phyloP scores from a whole-genome alignment of 495 filamentous ascomycete species.

The Echria macrotheca region DNA sequence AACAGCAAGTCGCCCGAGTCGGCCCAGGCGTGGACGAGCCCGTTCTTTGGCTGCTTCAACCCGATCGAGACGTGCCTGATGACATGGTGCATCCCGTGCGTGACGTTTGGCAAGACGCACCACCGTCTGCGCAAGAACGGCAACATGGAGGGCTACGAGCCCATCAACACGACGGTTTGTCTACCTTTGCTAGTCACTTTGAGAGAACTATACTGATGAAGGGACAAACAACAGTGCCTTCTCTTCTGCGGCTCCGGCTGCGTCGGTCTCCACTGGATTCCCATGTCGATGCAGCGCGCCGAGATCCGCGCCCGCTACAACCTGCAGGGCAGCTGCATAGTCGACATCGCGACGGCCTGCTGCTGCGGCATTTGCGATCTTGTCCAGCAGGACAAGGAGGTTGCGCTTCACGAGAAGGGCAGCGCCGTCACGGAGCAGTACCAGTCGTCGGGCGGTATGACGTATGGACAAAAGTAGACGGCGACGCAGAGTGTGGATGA shows the following conservation, averaged over 20 bases:
- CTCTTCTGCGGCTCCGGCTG: conserved; percentile 27
- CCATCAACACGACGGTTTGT: conserved; percentile 40
- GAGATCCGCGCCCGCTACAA: conserved; percentile 39
- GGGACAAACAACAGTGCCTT: conserved; percentile 33
- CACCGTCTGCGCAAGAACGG: conserved; percentile 37
- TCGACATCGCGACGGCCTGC: conserved; percentile 31
- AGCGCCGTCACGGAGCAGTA: conserved; percentile 21
- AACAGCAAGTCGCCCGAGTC: conserved; percentile 27
- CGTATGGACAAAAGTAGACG: conserved; percentile 10
- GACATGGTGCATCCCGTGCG: conserved; percentile 39
- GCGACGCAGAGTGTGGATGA: too few relatives aligned
- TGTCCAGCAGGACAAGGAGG: conserved; percentile 37
- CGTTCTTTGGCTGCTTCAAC: conserved; percentile 35
- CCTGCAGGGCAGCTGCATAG: conserved; percentile 35
- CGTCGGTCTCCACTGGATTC: conserved; percentile 32
- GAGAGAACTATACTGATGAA: too few relatives aligned
- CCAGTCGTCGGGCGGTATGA: conserved; percentile 24
- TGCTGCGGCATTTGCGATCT: conserved; percentile 42
- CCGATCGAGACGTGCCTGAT: conserved; percentile 35
- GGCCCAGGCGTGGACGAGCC: conserved; percentile 24
- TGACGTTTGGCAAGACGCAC: conserved; percentile 43
- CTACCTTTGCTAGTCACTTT: neutral
- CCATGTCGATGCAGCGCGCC: conserved; percentile 36
- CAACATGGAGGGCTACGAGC: conserved; percentile 36
- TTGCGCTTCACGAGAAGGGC: conserved; percentile 11